phyloP scores from a whole-genome alignment of 805 yeast genomes.

The Isabelozyma heimii region DNA sequence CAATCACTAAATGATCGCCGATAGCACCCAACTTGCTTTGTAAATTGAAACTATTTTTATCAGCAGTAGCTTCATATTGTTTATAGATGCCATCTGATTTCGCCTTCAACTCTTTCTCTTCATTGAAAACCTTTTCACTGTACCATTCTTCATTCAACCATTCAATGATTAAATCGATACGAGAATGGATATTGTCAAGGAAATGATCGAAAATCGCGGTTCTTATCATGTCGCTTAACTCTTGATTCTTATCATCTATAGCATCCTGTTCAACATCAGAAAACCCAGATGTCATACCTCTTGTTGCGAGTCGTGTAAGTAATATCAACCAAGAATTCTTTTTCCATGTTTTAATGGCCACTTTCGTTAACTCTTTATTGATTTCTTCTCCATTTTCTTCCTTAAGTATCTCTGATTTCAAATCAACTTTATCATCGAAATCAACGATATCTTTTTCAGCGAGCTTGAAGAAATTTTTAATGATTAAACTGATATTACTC shows the following conservation, averaged over 20 bases:
- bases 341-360: constrained; percentile 51
- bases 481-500: constrained; percentile 53
- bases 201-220: constrained; percentile 71
- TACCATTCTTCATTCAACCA: constrained; percentile 98
- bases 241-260: constrained; percentile 14
- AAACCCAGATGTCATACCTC: constrained; percentile 55
- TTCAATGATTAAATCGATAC: constrained; percentile 74
- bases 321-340: constrained; percentile 75
- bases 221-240: constrained; percentile 61
- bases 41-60: not conserved
- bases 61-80: constrained; percentile 11
- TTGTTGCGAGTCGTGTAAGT: constrained; percentile 72
- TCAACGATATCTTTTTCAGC: constrained; percentile 30
- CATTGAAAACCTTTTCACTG: constrained; percentile 47
- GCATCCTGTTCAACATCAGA: constrained; percentile 15
- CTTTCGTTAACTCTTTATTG: constrained; percentile 53
- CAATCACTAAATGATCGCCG: constrained; percentile 13
- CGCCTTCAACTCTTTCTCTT: constrained; percentile 22
- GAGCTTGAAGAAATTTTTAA: constrained; percentile 55
- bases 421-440: constrained; percentile 10
- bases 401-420: constrained; percentile 6
- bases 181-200: constrained; percentile 64
- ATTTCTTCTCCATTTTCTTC: constrained; percentile 22
- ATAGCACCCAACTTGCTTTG: constrained; percentile 7
- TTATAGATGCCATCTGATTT: constrained; percentile 14